Evolutionary conservation across 306 rosid species (phyloP).

Genomic region (Gynostemma pentaphyllum): DNA sequence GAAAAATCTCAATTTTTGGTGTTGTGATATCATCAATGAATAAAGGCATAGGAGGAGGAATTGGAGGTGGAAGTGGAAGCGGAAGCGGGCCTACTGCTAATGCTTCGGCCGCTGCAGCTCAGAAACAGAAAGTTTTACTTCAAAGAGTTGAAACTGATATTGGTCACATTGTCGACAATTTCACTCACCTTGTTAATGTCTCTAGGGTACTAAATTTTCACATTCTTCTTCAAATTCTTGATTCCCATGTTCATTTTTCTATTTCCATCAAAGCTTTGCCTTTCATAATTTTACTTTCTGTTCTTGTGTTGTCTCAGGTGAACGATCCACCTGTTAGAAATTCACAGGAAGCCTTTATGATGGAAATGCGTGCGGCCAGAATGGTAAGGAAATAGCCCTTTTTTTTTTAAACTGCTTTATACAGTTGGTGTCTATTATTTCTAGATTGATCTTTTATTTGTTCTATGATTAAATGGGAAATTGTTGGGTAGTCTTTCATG

Average conservation of each 20-base stretch:
- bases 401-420: not conserved
- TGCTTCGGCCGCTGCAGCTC: conserved; percentile 33
- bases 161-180: conserved; percentile 65
- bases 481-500: too few relatives aligned
- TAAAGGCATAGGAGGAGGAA: conserved; percentile 20
- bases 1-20: too few relatives aligned
- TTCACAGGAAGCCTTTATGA: conserved; percentile 85
- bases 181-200: conserved; percentile 76
- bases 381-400: conserved; percentile 41
- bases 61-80: conserved; percentile 12
- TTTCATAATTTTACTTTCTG: not conserved
- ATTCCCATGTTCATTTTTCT: not conserved
- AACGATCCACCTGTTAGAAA: conserved; percentile 79
- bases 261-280: not conserved
- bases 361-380: conserved; percentile 85
- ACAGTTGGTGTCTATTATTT: not conserved
- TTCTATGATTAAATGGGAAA: not conserved
- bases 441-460: not conserved
- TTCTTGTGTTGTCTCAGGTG: conserved; percentile 32
- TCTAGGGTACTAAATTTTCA: conserved; percentile 63
- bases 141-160: conserved; percentile 62
- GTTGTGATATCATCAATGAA: too few relatives aligned
- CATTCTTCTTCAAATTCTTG: not conserved
- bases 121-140: conserved; percentile 74
- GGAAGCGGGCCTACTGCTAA: conserved; percentile 23